phyloP scores from a whole-genome alignment of 2,329 filamentous ascomycete genomes.

The Aureobasidium lini region DNA sequence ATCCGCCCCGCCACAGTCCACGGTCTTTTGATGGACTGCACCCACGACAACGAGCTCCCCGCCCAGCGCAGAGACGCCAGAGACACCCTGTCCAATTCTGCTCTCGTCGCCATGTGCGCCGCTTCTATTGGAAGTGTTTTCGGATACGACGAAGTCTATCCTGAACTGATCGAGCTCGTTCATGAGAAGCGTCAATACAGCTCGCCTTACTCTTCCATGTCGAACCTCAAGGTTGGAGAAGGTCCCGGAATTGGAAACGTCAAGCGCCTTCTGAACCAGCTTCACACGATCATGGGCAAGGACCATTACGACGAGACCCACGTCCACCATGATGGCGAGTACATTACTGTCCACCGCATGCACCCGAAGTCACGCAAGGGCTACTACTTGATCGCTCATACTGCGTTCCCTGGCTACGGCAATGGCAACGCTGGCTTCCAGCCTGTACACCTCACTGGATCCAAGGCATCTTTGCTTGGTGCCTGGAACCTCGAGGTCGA shows the following conservation, averaged over 20 bases:
- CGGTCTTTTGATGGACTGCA: slow-evolving; percentile 97
- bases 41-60: slow-evolving; percentile 94
- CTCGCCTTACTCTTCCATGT: slow-evolving; percentile 60
- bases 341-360: slow-evolving; percentile 91
- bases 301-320: slow-evolving; percentile 93
- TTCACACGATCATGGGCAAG: slow-evolving; percentile 91
- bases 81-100: slow-evolving; percentile 89
- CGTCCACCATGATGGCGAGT: slow-evolving; percentile 92
- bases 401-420: slow-evolving; percentile 85
- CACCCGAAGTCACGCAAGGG: slow-evolving; percentile 88
- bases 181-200: slow-evolving; percentile 79
- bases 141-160: slow-evolving; percentile 96
- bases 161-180: slow-evolving; percentile 85
- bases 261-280: slow-evolving; percentile 88
- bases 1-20: slow-evolving; percentile 87
- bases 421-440: slow-evolving; percentile 74
- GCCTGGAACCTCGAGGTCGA: slow-evolving; percentile 92
- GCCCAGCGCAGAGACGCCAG: slow-evolving; percentile 90
- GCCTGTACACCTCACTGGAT: slow-evolving; percentile 73
- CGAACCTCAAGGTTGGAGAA: slow-evolving; percentile 54
- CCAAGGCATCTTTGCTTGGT: slow-evolving; percentile 76
- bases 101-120: slow-evolving; percentile 90
- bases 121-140: slow-evolving; percentile 94
- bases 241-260: slow-evolving; percentile 82
- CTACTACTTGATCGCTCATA: slow-evolving; percentile 92